Base-by-base conservation (phyloP, 129 eudicot species). In the Rutidosis leptorrhynchoides region DNA sequence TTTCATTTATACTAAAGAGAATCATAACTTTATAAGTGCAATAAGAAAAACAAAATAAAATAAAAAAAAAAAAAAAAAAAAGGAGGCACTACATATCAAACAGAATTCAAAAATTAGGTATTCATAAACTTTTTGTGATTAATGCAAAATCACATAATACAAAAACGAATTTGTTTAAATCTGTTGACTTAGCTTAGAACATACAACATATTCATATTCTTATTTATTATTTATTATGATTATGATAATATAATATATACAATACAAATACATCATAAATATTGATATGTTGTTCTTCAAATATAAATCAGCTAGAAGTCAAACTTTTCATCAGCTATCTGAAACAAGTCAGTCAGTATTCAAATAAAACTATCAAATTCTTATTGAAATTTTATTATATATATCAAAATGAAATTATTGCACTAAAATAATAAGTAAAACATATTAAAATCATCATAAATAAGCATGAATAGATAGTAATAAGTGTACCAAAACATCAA, bases 241-340 rank as follows among this genome's bases (percentile, higher is more conserved):
- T n/a, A n/a, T n/a, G n/a, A n/a, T n/a, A n/a, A n/a, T n/a, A 55
- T 54, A 46, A 48, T 48, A 48, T n/a, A 48, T 27, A 74, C n/a
- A n/a, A n/a, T n/a, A n/a, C 24, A 19, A 2, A 3, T 15, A n/a
- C n/a, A n/a, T n/a, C n/a, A n/a, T n/a, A n/a, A n/a, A n/a, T n/a
- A n/a, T n/a, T n/a, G n/a, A n/a, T n/a, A n/a, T n/a, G 9, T 60
- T 65, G 43, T 52, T 64, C 68, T 53, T 43, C 64, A 37, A 51
- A 64, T 26, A 10, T 11, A 12, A 11, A 8, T 30, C 6, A 68
- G 14, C 52, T 28, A 40, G 3, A 72, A 70, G 70, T 62, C 70
- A 72, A 72, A 40, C 77, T 63, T 62, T 51, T 10, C 26, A 72
- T 11, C 54, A 32, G 43, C 43, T 72, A 51, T 37, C 35, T 37